Evolutionary conservation across 352 stramenopile genomes (phyloP).

Genomic region (Phytophthora sansomeana): DNA sequence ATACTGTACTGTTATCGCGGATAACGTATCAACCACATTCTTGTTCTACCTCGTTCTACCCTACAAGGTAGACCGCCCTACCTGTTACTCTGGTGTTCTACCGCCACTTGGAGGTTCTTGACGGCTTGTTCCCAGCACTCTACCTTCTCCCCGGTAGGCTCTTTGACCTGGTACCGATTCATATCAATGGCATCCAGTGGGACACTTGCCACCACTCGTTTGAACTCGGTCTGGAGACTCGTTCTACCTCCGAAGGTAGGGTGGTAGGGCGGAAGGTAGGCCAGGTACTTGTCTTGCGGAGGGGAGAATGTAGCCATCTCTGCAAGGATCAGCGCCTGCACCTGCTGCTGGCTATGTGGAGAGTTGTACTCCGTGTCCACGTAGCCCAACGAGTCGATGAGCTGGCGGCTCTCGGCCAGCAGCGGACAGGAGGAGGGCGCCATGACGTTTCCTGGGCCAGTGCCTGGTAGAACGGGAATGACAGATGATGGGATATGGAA

Average conservation of each 20-base stretch:
- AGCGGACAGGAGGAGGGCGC: constrained; percentile 60
- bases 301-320: constrained; percentile 79
- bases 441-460: no score
- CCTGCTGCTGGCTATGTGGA: constrained; percentile 49
- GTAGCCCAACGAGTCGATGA: constrained; percentile 83
- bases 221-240: constrained; percentile 74
- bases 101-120: constrained; percentile 52
- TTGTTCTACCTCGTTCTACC: constrained; percentile 12
- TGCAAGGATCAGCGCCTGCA: constrained; percentile 72
- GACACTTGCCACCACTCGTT: constrained; percentile 72
- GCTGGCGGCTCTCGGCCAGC: constrained; percentile 62
- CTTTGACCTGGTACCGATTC: constrained; percentile 70
- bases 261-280: constrained; percentile 64
- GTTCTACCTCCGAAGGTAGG: constrained; percentile 60
- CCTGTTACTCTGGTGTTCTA: constrained; percentile 75
- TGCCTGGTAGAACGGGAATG: no score
- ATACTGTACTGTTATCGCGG: no score
- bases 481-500: no score
- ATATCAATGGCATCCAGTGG: constrained; percentile 77
- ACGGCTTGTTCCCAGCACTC: constrained; percentile 65
- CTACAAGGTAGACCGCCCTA: constrained; percentile 27
- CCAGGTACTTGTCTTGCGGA: constrained; percentile 57
- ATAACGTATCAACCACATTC: no score
- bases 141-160: constrained; percentile 52
- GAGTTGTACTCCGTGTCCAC: constrained; percentile 74